Base-by-base conservation (phyloP, 2,329 filamentous ascomycete species). In the Talaromyces sp. region DNA sequence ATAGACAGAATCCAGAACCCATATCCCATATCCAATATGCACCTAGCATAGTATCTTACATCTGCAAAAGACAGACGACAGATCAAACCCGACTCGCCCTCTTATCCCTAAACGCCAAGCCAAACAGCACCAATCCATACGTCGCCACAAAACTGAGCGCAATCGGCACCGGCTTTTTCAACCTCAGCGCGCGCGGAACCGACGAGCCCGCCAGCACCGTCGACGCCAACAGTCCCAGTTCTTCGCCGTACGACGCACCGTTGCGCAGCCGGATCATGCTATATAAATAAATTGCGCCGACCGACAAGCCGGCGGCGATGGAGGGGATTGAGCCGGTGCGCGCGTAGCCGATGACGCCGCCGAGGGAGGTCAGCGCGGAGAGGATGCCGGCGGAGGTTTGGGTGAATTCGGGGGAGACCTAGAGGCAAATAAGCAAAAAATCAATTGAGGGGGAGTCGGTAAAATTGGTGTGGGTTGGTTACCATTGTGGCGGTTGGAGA, bases 211-310 rank as follows among this genome's bases (percentile, higher is more conserved):
- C 93, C 38, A 99, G 83, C 27, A 98, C 79, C n/a, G 91, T 70
- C 0, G 91, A 96, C 4, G 95, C 95, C 50, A 97, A 81, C 10
- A 99, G 83, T n/a, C 89, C 90, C 50, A 96, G 80, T 77, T 98
- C 95, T 67, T 96, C 79, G 64, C 93, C 95, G 74, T 95, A 96
- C 3, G 89, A 74, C 73, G 91, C 84, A 63, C 83, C 81, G 68
- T 86, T 87, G 68, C 89, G 87, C 64, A 96, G 87, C 62, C 93
- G 89, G 71, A 90, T 87, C 65, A 89, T 93, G 64, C 91, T 91
- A 50, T 96, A 80, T 26, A 86, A 87, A 77, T 99, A 89, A 62
- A 91, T 77, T 17, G 82, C 78, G 52, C 95, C 95, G 66, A 99
- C 92, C 35, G 88, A 87, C 66, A 91, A 81, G 57, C 95, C 95